phyloP scores from a whole-genome alignment of 2,329 filamentous ascomycete genomes.

The Ophiostoma perfectum region DNA sequence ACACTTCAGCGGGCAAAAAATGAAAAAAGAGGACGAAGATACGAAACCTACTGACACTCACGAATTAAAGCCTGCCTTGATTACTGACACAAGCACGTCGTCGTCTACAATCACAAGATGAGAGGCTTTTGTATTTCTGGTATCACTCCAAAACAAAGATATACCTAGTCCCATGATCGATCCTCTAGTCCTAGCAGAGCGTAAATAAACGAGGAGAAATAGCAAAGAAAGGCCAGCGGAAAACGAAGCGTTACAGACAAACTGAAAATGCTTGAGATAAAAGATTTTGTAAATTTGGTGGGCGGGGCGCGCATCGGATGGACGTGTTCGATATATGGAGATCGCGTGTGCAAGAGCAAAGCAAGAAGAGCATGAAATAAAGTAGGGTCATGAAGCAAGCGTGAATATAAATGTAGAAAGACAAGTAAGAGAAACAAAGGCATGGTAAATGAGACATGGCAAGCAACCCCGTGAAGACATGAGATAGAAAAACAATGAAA shows the following conservation, averaged over 20 bases:
- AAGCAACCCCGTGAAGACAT: neutral
- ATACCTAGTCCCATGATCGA: neutral
- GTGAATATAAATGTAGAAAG: slow-evolving; percentile 12
- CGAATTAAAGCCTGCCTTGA: too few species aligned
- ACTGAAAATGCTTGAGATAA: neutral
- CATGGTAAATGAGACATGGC: slow-evolving; percentile 2
- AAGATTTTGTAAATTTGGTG: neutral
- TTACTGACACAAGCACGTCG: too few species aligned
- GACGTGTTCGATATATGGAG: slow-evolving; percentile 2
- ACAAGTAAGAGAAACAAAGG: slow-evolving; percentile 6
- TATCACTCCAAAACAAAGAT: neutral
- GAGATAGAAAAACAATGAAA: slow-evolving; percentile 18
- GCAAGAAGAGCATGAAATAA: neutral
- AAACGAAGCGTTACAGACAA: too few species aligned
- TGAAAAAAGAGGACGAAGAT: too few species aligned
- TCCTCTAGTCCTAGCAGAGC: neutral
- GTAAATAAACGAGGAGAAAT: neutral
- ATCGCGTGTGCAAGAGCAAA: neutral
- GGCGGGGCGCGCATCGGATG: neutral
- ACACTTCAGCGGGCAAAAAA: neutral
- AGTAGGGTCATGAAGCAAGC: slow-evolving; percentile 1
- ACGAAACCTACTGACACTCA: too few species aligned
- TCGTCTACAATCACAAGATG: too few species aligned
- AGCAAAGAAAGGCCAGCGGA: too few species aligned
- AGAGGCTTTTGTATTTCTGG: neutral